Base-by-base conservation (phyloP, 805 yeast genomes). In the Nakazawaea molendinolei region DNA sequence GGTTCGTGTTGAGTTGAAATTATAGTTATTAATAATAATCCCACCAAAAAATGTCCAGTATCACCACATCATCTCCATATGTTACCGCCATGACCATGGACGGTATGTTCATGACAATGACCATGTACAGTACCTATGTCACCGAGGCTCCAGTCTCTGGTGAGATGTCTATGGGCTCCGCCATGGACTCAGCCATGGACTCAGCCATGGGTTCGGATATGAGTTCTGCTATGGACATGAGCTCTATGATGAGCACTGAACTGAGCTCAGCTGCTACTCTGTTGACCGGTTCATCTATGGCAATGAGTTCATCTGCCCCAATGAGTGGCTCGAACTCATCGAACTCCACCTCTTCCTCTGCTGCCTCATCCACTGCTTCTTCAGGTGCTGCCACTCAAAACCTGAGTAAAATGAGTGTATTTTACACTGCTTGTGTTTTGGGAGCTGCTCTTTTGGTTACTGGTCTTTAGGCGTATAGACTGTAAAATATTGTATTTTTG, bases 91-190 rank as follows among this genome's bases (percentile, higher is more conserved):
- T 38, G 40, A 9, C 37, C 4, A 38, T 38, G 40, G 40, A 33
- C 32, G 40, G 40, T 19, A 13, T 12, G 31, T 38, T 33, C 33
- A 38, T 38, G 40, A 38, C 40, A 16, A 38, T 38, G 40, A 32
- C 36, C n/a, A 38, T 38, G 40, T 32, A 38, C 31, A 28, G 31
- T 28, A 20, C 29, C 4, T 28, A 28, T 15, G 15, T 27, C 8
- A 29, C 33, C 1, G 23, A 12, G 3, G 28, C 16, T 8, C 21
- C 35, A 13, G 34, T 20, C 3, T 18, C 18, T 13, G 13, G 18
- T 14, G 23, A 8, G 4, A 33, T 15, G 13, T 12, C 7, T 4
- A 15, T 15, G 25, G 21, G 27, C 6, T 8, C n/a, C 9, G 25
- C 27, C n/a, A 23, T 16, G 21, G 33, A 15, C 14, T 28, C 16